phyloP scores from a whole-genome alignment of 2,329 filamentous ascomycete species.

The Aspergillus transmontanensis region DNA sequence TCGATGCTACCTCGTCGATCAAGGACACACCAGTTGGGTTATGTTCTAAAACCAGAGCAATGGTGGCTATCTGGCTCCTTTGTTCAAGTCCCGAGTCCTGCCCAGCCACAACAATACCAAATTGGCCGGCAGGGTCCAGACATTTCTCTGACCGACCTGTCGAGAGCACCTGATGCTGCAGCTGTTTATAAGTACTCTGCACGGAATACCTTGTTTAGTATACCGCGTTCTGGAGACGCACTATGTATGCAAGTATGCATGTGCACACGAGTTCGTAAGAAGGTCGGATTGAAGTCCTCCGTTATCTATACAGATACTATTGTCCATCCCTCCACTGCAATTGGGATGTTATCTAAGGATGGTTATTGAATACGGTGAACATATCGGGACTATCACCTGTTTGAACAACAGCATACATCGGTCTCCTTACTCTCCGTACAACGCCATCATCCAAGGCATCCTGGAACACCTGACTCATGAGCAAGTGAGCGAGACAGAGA shows the following conservation, averaged over 20 bases:
- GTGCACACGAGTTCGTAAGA: neutral
- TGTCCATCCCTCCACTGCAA: neutral
- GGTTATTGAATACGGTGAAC: neutral
- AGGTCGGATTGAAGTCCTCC: conserved; percentile 1
- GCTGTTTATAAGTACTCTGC: neutral
- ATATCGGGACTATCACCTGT: neutral
- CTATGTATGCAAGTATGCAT: neutral
- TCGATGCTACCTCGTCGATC: neutral
- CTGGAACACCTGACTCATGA: neutral
- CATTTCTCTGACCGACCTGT: neutral
- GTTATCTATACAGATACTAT: neutral
- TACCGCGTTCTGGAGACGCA: neutral
- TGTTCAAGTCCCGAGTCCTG: neutral
- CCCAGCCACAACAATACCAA: neutral
- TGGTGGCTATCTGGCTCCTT: neutral
- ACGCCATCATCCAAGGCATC: neutral
- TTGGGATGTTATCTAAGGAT: neutral
- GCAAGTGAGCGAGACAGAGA: neutral
- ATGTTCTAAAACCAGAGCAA: neutral
- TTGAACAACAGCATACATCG: neutral
- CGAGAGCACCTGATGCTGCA: neutral
- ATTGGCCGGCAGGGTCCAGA: neutral
- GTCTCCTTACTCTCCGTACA: conserved; percentile 1
- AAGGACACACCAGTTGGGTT: neutral
- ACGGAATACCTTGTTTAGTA: neutral